Base-by-base conservation (phyloP, 2,329 filamentous ascomycete species). In the Zopfia rhizophila region DNA sequence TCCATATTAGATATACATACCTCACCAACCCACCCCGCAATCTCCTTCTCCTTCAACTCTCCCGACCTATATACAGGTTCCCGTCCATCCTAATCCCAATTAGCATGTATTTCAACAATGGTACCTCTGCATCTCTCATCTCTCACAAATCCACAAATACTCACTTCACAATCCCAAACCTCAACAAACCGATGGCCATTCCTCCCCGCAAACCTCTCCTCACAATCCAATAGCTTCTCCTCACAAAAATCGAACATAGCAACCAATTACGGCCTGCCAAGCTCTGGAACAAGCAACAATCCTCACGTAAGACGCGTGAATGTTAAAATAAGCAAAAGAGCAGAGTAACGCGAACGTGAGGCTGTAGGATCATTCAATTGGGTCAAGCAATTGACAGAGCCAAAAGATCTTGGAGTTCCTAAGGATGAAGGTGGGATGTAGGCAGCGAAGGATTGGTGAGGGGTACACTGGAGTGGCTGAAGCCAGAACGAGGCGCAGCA, bases 161-260 rank as follows among this genome's bases (percentile, higher is more conserved):
- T 14, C 23, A 55, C 49, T 13, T 38, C 51, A 33, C 25, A 42
- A n/a, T 50, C 44, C 51, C 51, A 54, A 22, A 45, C 43, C 21
- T 56, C 51, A 11, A 48, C 44, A 30, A 49, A 56, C 7, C 51
- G 41, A 40, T 56, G 53, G 21, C 53, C 51, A 37, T 54, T 53
- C 14, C 53, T 32, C 23, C 22, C 37, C 11, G 42, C 33, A 28
- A 54, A 56, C 19, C 42, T 36, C n/a, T 54, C 53, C 13, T 51
- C 41, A 22, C 22, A 21, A 12, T 47, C 35, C 11, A 51, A 18
- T 17, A 56, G 18, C 27, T 41, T 14, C 18, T 56, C 44, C 7
- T 46, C 43, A 28, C 44, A 56, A 10, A 53, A 35, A 32, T 55
- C 52, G 16, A 51, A 52, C 48, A 55, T 49, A 7, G 10, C 22